phyloP scores from a whole-genome alignment of 495 filamentous ascomycete species.

The Penicillium cinerascens region DNA sequence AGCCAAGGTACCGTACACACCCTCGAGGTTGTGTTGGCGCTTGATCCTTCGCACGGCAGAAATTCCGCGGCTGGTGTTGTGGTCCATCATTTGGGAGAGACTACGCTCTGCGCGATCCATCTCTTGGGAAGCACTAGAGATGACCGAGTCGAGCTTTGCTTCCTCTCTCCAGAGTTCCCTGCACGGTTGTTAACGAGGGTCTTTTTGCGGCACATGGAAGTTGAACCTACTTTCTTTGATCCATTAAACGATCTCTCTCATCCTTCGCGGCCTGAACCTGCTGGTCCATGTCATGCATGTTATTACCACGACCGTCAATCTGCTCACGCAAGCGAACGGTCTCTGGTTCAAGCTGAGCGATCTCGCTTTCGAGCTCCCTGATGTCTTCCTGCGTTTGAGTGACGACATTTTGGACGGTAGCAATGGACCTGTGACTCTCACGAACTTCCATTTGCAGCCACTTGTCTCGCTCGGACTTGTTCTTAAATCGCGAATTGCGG shows the following conservation, averaged over 20 bases:
- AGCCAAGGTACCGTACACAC: constrained; percentile 89
- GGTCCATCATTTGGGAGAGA: constrained; percentile 84
- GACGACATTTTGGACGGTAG: constrained; percentile 74
- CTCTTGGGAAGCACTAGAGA: constrained; percentile 70
- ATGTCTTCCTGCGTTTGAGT: constrained; percentile 85
- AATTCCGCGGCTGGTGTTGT: constrained; percentile 77
- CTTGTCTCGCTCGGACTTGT: constrained; percentile 80
- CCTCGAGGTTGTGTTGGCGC: constrained; percentile 68
- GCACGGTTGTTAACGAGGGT: constrained; percentile 14
- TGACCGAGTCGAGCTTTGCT: constrained; percentile 72
- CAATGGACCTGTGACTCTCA: constrained; percentile 70
- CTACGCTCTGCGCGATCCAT: constrained; percentile 69
- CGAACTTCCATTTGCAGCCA: constrained; percentile 78
- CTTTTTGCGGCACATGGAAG: neutral
- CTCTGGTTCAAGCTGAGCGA: constrained; percentile 67
- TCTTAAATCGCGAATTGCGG: constrained; percentile 82
- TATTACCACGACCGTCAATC: constrained; percentile 74
- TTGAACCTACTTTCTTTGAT: constrained; percentile 71
- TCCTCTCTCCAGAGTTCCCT: constrained; percentile 84
- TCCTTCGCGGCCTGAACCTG: constrained; percentile 78
- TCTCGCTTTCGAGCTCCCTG: constrained; percentile 64
- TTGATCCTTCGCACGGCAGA: constrained; percentile 78
- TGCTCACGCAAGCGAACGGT: constrained; percentile 65
- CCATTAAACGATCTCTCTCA: constrained; percentile 70
- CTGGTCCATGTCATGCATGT: constrained; percentile 64